Evolutionary conservation across 1,284 basidiomycete genomes (phyloP), one percentile per base, ranked within the genome.

Genomic region (Mycosarcoma mackinlayi): DNA sequence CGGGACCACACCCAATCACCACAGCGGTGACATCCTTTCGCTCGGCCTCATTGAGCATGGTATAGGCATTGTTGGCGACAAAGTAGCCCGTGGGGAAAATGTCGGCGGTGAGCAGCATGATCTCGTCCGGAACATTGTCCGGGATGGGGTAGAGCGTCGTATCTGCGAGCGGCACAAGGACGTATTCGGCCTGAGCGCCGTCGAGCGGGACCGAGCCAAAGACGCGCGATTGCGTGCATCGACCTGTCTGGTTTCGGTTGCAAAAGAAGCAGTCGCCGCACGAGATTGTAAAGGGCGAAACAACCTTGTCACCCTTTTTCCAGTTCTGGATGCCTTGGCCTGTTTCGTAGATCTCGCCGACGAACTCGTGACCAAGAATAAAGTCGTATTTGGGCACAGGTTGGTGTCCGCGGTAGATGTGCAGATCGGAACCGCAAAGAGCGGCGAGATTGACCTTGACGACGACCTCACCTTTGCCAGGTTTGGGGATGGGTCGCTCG

Each of bases 141-240:
- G 72, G 76, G 34, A 91, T 85, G 61, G 87, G 89, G 84, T 90
- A 91, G 6, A 92, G 86, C 0, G 90, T 91, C 18, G 90, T 90
- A 24, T 91, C 91, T 0, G 90, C 92, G 56, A 87, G 87, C 6
- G 92, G 92, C 78, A 80, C 88, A 25, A 90, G 88, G 4, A 92
- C 87, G 80, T 90, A 95, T 83, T 94, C 92, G 0, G 92, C 92
- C 84, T 95, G 93, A 1, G 89, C 91, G 11, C 93, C 93, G 8
- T 90, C 88, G 1, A 92, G 86, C 10, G 83, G 78, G 0, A 89
- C 88, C 30, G 88, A 88, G 14, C 93, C 93, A 79, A 93, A 91
- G 9, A 92, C 85, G 24, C 84, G 83, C 6, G 89, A 88, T 62
- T 88, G 83, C 1, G 86, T 84, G 81, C 93, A 94, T 42, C 93